Evolutionary conservation across 305 asterid species (phyloP).

Genomic region (Rubia tinctorum): DNA sequence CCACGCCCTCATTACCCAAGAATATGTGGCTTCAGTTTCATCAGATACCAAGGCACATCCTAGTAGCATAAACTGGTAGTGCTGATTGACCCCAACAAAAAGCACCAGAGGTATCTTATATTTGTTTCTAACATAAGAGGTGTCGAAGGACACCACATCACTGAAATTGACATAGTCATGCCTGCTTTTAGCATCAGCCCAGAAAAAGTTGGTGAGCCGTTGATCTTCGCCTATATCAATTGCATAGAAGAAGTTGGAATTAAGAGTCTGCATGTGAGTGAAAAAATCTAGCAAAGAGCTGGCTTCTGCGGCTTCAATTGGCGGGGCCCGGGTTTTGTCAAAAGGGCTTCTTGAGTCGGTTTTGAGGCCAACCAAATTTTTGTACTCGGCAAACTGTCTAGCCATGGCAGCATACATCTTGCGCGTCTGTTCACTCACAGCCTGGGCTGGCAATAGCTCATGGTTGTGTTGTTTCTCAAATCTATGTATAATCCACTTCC

Average conservation of each 20-base stretch:
- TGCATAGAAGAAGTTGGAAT: slow-evolving; percentile 71
- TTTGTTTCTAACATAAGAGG: slow-evolving; percentile 62
- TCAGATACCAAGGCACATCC: slow-evolving; percentile 84
- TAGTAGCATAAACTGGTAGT: slow-evolving; percentile 79
- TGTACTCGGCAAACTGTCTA: slow-evolving; percentile 54
- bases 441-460: slow-evolving; percentile 91
- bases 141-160: slow-evolving; percentile 78
- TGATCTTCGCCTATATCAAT: slow-evolving; percentile 84
- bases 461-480: slow-evolving; percentile 87
- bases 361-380: slow-evolving; percentile 61
- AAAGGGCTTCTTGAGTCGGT: slow-evolving; percentile 61
- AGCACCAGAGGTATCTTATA: slow-evolving; percentile 74
- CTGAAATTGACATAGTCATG: slow-evolving; percentile 64
- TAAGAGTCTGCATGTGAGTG: slow-evolving; percentile 65
- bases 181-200: slow-evolving; percentile 92
- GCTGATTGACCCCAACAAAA: slow-evolving; percentile 91
- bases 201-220: slow-evolving; percentile 70
- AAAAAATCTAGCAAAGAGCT: slow-evolving; percentile 63
- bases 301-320: slow-evolving; percentile 82
- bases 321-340: slow-evolving; percentile 66
- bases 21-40: slow-evolving; percentile 64
- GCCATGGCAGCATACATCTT: slow-evolving; percentile 97
- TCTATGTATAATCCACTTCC: slow-evolving; percentile 89
- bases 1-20: slow-evolving; percentile 96
- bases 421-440: slow-evolving; percentile 90